phyloP scores from a whole-genome alignment of 164 flowering plant species.

The Vitis riparia region DNA sequence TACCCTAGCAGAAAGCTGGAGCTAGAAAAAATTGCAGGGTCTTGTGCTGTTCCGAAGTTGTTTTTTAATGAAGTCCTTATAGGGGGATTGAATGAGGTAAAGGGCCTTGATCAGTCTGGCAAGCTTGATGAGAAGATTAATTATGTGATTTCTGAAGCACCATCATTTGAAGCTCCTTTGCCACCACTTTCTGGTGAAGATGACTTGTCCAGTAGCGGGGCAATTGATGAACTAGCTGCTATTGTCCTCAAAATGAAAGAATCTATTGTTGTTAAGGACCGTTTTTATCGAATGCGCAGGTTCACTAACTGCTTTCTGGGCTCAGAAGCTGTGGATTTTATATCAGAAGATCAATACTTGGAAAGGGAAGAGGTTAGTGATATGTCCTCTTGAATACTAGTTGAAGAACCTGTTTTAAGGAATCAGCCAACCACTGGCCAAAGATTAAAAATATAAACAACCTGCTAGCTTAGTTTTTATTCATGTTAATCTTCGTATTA shows the following conservation, averaged over 20 bases:
- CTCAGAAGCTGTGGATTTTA: slow-evolving; percentile 81
- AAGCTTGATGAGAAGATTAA: slow-evolving; percentile 65
- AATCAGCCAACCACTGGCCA: too few relatives aligned
- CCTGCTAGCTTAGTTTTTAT: background rate
- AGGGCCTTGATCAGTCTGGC: slow-evolving; percentile 60
- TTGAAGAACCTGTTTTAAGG: too few relatives aligned
- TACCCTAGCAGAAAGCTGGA: slow-evolving; percentile 77
- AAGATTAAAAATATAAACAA: too few relatives aligned
- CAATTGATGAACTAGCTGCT: slow-evolving; percentile 70
- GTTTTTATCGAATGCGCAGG: slow-evolving; percentile 76
- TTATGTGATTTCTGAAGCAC: slow-evolving; percentile 50
- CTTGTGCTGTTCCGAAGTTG: slow-evolving; percentile 69
- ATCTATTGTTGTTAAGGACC: slow-evolving; percentile 59
- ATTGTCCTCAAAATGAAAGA: slow-evolving; percentile 72
- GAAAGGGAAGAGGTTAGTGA: slow-evolving; percentile 78
- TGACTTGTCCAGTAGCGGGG: slow-evolving; percentile 64
- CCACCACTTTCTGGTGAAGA: slow-evolving; percentile 93
- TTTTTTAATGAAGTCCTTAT: slow-evolving; percentile 69
- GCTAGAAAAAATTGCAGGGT: slow-evolving; percentile 66
- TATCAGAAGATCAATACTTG: slow-evolving; percentile 74
- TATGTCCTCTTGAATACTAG: too few relatives aligned
- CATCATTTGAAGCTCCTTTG: slow-evolving; percentile 66
- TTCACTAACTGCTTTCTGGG: slow-evolving; percentile 75
- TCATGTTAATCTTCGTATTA: background rate
- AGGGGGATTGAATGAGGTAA: slow-evolving; percentile 69